These are phyloP conservation scores for Clarireedia homoeocarpa DNA, from an alignment of 2,329 filamentous ascomycete species.

Conservation along the genomic window DNA sequence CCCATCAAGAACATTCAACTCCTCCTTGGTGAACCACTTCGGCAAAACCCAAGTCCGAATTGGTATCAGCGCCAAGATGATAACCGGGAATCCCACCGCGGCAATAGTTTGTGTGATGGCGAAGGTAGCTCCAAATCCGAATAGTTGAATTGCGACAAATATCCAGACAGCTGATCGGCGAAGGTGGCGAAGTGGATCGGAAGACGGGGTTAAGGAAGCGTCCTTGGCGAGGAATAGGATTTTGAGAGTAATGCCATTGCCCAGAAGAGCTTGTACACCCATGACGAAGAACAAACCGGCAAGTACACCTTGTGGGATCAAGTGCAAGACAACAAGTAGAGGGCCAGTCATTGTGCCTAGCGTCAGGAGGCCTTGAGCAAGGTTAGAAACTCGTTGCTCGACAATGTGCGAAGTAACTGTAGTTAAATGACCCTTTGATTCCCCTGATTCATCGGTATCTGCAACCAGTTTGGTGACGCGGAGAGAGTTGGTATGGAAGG, in stretches of 20 bases:
- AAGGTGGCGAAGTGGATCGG: conserved; percentile 51
- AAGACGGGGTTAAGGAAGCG: conserved; percentile 47
- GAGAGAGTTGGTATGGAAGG: conserved; percentile 72
- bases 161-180: conserved; percentile 60
- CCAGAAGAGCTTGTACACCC: conserved; percentile 70
- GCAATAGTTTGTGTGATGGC: conserved; percentile 78
- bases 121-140: conserved; percentile 70
- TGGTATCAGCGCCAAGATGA: conserved; percentile 24
- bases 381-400: conserved; percentile 72
- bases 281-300: conserved; percentile 80
- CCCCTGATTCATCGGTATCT: conserved; percentile 42
- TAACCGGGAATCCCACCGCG: conserved; percentile 65
- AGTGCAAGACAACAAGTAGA: conserved; percentile 63
- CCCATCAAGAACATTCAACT: conserved; percentile 41
- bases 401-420: conserved; percentile 55
- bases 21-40: conserved; percentile 23
- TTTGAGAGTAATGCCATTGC: conserved; percentile 71
- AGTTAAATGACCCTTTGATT: conserved; percentile 49
- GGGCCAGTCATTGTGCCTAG: conserved; percentile 73
- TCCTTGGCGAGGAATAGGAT: conserved; percentile 63
- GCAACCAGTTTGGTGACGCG: conserved; percentile 56
- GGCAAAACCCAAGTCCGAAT: conserved; percentile 33
- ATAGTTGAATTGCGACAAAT: conserved; percentile 61
- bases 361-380: conserved; percentile 69
- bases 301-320: conserved; percentile 72